Evolutionary conservation across 2,329 filamentous ascomycete genomes (phyloP), one percentile per base, ranked within the genome.

Genomic region (Colletotrichum musae): DNA sequence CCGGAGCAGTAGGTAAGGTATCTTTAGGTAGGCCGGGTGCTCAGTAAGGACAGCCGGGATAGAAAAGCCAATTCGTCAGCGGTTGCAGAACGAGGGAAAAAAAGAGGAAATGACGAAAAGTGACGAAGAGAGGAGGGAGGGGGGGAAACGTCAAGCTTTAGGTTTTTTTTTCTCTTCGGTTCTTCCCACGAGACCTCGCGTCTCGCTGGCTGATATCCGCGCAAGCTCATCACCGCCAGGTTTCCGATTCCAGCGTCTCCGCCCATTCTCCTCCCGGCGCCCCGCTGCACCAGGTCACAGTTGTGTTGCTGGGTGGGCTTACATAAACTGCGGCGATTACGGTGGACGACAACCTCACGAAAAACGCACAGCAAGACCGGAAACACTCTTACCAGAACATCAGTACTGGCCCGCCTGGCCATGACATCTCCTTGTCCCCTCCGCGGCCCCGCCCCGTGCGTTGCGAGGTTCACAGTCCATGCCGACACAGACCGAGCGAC

Each of bases 371-470:
- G 21, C 5, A 18, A 18, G 3, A 18, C 18, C n/a, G 16, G 10
- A 18, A 50, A 50, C 47, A 18, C 9, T 18, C 9, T 7, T 50
- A 18, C 47, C 47, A 53, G 58, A 32, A 51, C 32, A 16, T 21
- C 50, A 50, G 26, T 59, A 45, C 21, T 12, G 16, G 36, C 53
- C 24, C n/a, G 43, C 16, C 47, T 24, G 43, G 26, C 48, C n/a
- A 53, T 45, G 58, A 43, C 50, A 62, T 56, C 43, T 66, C 50
- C 48, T 15, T 10, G n/a, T 15, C 32, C 24, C 18, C 57, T 60
- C 56, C 63, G 57, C 63, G 50, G 62, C 63, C 56, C 50, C 63
- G 41, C 63, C 41, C 36, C 32, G 54, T 47, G 7, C 24, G 18
- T 53, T 10, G 32, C 32, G 32, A 36, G 32, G 7, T 24, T 24